These are phyloP conservation scores for Austropuccinia psidii DNA, from an alignment of 1,284 basidiomycete genomes.

Conservation along the genomic window DNA sequence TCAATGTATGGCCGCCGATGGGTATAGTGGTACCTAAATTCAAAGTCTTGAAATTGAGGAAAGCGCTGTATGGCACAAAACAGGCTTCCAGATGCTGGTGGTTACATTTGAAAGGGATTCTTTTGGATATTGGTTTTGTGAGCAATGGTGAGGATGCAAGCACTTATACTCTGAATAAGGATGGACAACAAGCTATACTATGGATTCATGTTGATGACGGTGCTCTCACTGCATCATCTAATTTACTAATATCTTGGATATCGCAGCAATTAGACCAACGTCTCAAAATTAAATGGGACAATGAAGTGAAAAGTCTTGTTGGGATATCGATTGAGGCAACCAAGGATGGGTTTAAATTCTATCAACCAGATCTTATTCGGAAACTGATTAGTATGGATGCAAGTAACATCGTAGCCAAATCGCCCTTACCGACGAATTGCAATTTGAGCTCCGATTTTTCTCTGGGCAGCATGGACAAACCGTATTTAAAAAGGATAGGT, in stretches of 20 bases:
- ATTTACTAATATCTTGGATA: background rate
- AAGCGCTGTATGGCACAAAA: background rate
- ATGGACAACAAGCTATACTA: background rate
- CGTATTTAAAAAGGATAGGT: no score
- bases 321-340: background rate
- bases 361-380: background rate
- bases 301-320: background rate
- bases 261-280: background rate
- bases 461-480: no score
- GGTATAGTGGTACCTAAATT: background rate
- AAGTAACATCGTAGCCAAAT: no score
- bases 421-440: background rate
- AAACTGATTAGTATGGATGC: background rate
- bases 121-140: no score
- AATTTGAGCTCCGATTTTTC: no score
- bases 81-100: slow-evolving; percentile 12
- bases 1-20: background rate
- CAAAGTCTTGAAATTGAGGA: background rate
- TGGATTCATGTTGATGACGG: slow-evolving; percentile 5
- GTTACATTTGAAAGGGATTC: background rate
- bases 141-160: no score
- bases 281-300: background rate
- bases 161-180: background rate
- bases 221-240: background rate
- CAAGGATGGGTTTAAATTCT: background rate